Percentiles rank a stretch among this genome's conserved stretches.
Evolutionary conservation across 306 rosid species (phyloP).

Genomic region (Citrullus amarus): DNA sequence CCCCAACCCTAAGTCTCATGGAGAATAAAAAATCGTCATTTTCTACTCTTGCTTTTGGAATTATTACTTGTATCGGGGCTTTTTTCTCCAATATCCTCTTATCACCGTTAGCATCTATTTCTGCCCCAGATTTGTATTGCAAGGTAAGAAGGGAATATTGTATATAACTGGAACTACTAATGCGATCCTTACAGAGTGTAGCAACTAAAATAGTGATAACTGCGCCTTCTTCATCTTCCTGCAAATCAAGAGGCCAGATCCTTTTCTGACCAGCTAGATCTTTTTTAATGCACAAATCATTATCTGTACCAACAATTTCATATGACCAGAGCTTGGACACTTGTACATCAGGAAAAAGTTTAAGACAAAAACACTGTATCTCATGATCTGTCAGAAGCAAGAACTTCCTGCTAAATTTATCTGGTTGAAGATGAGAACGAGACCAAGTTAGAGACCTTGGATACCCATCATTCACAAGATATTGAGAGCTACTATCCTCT

Average conservation of each 20-base stretch:
- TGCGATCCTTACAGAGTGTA: constrained; percentile 77
- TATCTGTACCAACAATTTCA: constrained; percentile 75
- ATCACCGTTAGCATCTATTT: constrained; percentile 26
- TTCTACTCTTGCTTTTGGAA: constrained; percentile 92
- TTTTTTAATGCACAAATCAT: constrained; percentile 72
- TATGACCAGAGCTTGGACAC: constrained; percentile 81
- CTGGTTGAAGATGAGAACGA: constrained; percentile 26
- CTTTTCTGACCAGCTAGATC: constrained; percentile 94
- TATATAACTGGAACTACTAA: constrained; percentile 80
- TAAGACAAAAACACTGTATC: constrained; percentile 54
- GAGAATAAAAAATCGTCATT: constrained; percentile 72
- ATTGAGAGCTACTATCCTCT: constrained; percentile 40
- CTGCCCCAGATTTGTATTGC: constrained; percentile 67
- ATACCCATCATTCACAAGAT: constrained; percentile 44
- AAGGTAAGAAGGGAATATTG: constrained; percentile 85
- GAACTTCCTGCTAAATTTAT: constrained; percentile 41
- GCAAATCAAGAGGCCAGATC: constrained; percentile 87
- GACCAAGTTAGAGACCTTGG: constrained; percentile 94
- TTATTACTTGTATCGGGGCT: constrained; percentile 78
- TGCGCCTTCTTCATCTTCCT: constrained; percentile 60
- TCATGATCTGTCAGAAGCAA: constrained; percentile 67
- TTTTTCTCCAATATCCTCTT: constrained; percentile 68
- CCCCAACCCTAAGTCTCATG: constrained; percentile 86
- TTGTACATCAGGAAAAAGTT: constrained; percentile 35
- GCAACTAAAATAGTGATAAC: constrained; percentile 78